These are phyloP conservation scores for Globisporangium radiosum DNA, from an alignment of 352 stramenopile genomes.

Conservation along the genomic window DNA sequence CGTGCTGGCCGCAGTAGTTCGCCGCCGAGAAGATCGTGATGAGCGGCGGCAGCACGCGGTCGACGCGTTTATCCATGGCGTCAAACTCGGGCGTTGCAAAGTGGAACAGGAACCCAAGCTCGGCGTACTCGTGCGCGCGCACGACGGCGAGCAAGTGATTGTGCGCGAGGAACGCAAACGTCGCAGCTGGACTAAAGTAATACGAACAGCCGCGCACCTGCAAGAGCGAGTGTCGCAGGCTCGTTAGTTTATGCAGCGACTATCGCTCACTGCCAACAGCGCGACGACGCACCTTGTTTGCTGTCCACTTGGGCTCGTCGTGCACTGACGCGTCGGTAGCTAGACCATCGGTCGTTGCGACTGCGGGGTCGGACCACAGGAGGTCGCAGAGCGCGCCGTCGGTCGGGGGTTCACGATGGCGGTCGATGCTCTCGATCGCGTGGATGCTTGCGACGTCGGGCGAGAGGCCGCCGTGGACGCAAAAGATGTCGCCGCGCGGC, in stretches of 20 bases:
- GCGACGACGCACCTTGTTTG: slow-evolving; percentile 20
- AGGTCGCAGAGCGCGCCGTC: slow-evolving; percentile 64
- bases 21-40: slow-evolving; percentile 94
- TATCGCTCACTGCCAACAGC: no score
- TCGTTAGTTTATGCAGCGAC: no score
- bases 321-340: not conserved
- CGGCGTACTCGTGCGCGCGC: slow-evolving; percentile 78
- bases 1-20: slow-evolving; percentile 92
- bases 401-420: slow-evolving; percentile 54
- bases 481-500: slow-evolving; percentile 44
- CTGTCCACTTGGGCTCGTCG: slow-evolving; percentile 16
- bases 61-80: slow-evolving; percentile 32
- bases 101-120: slow-evolving; percentile 60
- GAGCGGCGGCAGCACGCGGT: slow-evolving; percentile 59
- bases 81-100: slow-evolving; percentile 40
- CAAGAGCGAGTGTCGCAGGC: not conserved
- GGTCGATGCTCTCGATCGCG: slow-evolving; percentile 54
- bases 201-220: slow-evolving; percentile 75
- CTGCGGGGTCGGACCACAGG: slow-evolving; percentile 60
- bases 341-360: slow-evolving; percentile 12
- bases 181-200: slow-evolving; percentile 82
- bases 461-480: slow-evolving; percentile 67
- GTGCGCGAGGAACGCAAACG: slow-evolving; percentile 57
- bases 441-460: slow-evolving; percentile 39
- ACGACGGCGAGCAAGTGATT: slow-evolving; percentile 72